These are phyloP conservation scores for Euphorbia schlechtendalii DNA, from an alignment of 441 rosid genomes.

Conservation along the genomic window DNA sequence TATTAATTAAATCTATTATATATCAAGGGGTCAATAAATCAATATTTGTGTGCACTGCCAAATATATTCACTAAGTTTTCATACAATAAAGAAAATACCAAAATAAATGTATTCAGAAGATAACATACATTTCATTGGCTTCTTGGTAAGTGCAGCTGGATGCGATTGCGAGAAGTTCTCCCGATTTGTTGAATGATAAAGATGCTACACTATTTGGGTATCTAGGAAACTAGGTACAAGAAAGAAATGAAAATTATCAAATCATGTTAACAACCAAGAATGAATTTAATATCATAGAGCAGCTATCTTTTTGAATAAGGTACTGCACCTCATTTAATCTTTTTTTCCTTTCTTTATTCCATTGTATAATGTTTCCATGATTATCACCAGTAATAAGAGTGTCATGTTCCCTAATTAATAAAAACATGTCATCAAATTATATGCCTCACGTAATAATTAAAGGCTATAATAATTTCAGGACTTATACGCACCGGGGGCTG, in stretches of 20 bases:
- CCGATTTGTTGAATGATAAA: slow-evolving; percentile 47
- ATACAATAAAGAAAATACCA: not conserved
- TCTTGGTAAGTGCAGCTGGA: slow-evolving; percentile 70
- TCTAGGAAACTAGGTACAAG: slow-evolving; percentile 47
- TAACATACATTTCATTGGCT: slow-evolving; percentile 53
- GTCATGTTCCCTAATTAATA: slow-evolving; percentile 39
- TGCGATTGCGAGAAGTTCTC: slow-evolving; percentile 74
- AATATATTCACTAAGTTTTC: not conserved
- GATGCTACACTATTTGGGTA: slow-evolving; percentile 73
- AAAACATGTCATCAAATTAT: slow-evolving; percentile 10
- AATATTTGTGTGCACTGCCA: too few species aligned
- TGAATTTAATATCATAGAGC: not conserved
- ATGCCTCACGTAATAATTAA: slow-evolving; percentile 16
- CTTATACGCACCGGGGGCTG: slow-evolving; percentile 57
- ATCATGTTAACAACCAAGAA: not conserved
- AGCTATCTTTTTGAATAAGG: slow-evolving; percentile 3
- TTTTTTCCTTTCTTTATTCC: slow-evolving; percentile 63
- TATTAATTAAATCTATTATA: not conserved
- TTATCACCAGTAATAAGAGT: slow-evolving; percentile 72
- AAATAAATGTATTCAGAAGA: not conserved
- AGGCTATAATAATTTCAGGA: slow-evolving; percentile 14
- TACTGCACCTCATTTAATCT: slow-evolving; percentile 57
- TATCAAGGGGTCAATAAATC: not conserved
- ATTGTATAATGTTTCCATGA: slow-evolving; percentile 53
- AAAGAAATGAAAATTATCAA: slow-evolving; percentile 10